Conservation (phyloP, 768 basidiomycete genomes). For the Boletus rufocinnamomeus region DNA sequence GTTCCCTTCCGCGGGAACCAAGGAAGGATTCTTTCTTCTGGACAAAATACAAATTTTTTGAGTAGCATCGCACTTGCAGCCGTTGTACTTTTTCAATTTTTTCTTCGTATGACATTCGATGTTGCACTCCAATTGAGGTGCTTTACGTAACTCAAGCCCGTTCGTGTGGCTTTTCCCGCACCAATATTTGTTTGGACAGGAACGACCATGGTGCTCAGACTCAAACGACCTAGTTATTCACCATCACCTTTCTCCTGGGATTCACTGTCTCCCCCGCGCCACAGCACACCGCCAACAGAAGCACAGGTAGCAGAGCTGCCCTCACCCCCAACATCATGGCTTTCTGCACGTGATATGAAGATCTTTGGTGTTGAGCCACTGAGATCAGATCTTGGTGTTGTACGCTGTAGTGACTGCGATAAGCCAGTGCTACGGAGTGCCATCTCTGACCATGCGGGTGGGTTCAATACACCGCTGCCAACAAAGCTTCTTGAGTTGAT, state of each 20-base stretch:
- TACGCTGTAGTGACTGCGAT: constrained; percentile 77
- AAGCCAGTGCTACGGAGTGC: constrained; percentile 81
- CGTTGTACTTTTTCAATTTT: neutral
- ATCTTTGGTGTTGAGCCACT: constrained; percentile 81
- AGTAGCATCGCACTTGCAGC: neutral
- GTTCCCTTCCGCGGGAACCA: neutral
- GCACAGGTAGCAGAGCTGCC: constrained; percentile 47
- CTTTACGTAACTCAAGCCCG: constrained; percentile 24
- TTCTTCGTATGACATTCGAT: neutral
- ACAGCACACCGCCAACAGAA: constrained; percentile 35
- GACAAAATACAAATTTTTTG: neutral
- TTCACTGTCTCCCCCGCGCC: constrained; percentile 35
- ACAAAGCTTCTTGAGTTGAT: constrained; percentile 7
- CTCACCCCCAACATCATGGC: constrained; percentile 83
- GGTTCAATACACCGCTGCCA: constrained; percentile 21
- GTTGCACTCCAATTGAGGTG: neutral
- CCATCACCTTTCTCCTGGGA: constrained; percentile 70
- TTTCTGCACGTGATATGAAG: constrained; percentile 86
- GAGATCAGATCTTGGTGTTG: constrained; percentile 61
- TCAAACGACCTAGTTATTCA: constrained; percentile 44
- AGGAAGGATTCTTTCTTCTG: too few species aligned
- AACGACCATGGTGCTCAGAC: constrained; percentile 43
- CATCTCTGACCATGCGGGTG: constrained; percentile 75
- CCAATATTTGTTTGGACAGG: neutral
- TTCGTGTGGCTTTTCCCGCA: neutral